A percentile compares a stretch with the other conserved stretches of the same genome.
Conservation (phyloP, 768 basidiomycete species). For the Boletellus ananiceps region DNA sequence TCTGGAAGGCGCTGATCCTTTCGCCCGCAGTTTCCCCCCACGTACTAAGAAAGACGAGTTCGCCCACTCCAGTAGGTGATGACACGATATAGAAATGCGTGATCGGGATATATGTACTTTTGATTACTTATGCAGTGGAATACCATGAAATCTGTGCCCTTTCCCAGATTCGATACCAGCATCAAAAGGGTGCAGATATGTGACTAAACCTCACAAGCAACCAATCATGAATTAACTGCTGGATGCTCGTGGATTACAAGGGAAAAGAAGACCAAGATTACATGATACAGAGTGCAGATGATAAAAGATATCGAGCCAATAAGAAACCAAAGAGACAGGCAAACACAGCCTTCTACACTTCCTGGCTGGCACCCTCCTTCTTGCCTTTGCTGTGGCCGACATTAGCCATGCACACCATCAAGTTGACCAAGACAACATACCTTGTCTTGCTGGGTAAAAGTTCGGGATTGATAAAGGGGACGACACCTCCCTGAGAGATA, state of each 20-base stretch:
- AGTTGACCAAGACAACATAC: slow-evolving; percentile 10
- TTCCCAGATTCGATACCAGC: no score
- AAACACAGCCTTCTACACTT: slow-evolving; percentile 20
- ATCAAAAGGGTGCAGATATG: no score
- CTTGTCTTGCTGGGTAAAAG: slow-evolving; percentile 30
- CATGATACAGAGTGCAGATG: slow-evolving; percentile 28
- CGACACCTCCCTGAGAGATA: slow-evolving; percentile 89
- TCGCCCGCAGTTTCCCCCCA: slow-evolving; percentile 52
- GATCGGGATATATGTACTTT: background rate
- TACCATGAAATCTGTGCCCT: background rate
- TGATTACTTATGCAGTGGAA: background rate
- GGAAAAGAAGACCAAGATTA: slow-evolving; percentile 11
- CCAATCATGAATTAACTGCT: background rate
- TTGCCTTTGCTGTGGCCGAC: slow-evolving; percentile 28
- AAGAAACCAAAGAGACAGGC: slow-evolving; percentile 7
- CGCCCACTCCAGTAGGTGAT: background rate
- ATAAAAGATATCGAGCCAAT: slow-evolving; percentile 27
- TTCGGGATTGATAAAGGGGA: slow-evolving; percentile 58
- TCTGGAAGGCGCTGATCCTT: slow-evolving; percentile 63
- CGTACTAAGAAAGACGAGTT: slow-evolving; percentile 36
- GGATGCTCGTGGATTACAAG: slow-evolving; percentile 16
- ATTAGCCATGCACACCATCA: slow-evolving; percentile 2
- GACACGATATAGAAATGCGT: background rate
- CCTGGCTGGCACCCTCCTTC: slow-evolving; percentile 31
- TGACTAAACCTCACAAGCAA: no score